phyloP scores from a whole-genome alignment of 306 rosid genomes.

The Cicer chorassanicum region DNA sequence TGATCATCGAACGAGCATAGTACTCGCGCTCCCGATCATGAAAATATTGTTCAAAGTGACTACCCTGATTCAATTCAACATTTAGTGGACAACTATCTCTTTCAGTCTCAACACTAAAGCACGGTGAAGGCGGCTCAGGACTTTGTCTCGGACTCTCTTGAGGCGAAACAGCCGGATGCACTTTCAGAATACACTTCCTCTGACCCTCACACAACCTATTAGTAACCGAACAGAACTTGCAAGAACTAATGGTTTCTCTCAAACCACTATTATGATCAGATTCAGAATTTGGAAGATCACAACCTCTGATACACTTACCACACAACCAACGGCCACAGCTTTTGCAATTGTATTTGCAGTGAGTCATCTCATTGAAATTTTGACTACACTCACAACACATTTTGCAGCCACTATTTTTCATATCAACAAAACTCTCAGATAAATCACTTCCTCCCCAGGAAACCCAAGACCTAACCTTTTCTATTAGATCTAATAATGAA shows the following conservation, averaged over 20 bases:
- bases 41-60: conserved; percentile 55
- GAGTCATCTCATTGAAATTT: conserved; percentile 44
- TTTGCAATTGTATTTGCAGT: conserved; percentile 60
- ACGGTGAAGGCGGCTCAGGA: conserved; percentile 77
- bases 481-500: conserved; percentile 70
- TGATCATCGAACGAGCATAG: conserved; percentile 55
- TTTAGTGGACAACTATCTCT: conserved; percentile 53
- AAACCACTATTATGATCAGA: conserved; percentile 48
- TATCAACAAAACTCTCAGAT: conserved; percentile 60
- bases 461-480: conserved; percentile 72
- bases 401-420: conserved; percentile 55
- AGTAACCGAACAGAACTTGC: conserved; percentile 70
- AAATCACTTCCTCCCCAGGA: conserved; percentile 57
- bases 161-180: conserved; percentile 87
- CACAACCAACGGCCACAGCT: conserved; percentile 78
- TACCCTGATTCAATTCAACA: conserved; percentile 55
- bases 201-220: conserved; percentile 52
- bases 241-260: conserved; percentile 48
- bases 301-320: conserved; percentile 63
- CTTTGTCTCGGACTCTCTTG: conserved; percentile 73
- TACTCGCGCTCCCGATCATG: conserved; percentile 57
- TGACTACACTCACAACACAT: conserved; percentile 75
- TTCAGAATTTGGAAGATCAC: conserved; percentile 54
- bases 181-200: conserved; percentile 66
- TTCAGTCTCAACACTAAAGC: conserved; percentile 62